A percentile compares a stretch with the other conserved stretches of the same genome.
phyloP scores from a whole-genome alignment of 176 grass and related monocot species.

The Carex parvula region DNA sequence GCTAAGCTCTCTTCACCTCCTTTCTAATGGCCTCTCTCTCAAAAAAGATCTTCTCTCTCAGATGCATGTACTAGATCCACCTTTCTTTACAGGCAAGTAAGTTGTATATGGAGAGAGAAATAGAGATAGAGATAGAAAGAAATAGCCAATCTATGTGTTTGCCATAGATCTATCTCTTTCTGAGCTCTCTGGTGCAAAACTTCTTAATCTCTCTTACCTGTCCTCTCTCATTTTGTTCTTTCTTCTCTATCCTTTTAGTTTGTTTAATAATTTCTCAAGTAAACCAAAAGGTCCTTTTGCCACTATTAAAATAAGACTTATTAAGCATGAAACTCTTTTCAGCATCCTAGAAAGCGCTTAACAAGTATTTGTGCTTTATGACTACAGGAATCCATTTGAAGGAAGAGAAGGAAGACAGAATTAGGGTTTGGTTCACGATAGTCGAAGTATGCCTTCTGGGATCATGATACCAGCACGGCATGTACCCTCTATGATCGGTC shows the following conservation, averaged over 20 bases:
- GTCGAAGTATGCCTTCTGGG: slow-evolving; percentile 49
- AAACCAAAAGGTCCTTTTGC: slow-evolving; percentile 34
- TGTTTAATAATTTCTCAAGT: slow-evolving; percentile 4
- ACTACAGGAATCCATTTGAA: not conserved
- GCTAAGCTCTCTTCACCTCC: slow-evolving; percentile 30
- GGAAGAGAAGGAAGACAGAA: not conserved
- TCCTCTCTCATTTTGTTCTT: slow-evolving; percentile 31
- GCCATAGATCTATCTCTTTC: slow-evolving; percentile 50
- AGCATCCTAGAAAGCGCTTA: not conserved
- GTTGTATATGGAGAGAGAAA: not conserved
- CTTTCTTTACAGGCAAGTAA: slow-evolving; percentile 20
- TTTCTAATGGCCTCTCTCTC: slow-evolving; percentile 28
- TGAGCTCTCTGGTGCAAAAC: slow-evolving; percentile 21
- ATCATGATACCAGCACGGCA: slow-evolving; percentile 96
- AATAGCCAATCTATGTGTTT: slow-evolving; percentile 34
- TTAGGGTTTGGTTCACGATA: slow-evolving; percentile 46
- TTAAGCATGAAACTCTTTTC: slow-evolving; percentile 10
- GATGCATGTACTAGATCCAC: slow-evolving; percentile 25
- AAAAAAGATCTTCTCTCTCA: slow-evolving; percentile 22
- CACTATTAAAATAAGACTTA: not conserved
- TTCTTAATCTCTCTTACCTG: slow-evolving; percentile 18
- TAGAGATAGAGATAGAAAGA: slow-evolving; percentile 13
- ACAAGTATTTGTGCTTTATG: not conserved
- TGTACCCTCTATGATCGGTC: slow-evolving; percentile 74
- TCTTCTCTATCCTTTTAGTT: slow-evolving; percentile 31